phyloP scores from a whole-genome alignment of 2,329 filamentous ascomycete species.

The Didymella keratinophila region DNA sequence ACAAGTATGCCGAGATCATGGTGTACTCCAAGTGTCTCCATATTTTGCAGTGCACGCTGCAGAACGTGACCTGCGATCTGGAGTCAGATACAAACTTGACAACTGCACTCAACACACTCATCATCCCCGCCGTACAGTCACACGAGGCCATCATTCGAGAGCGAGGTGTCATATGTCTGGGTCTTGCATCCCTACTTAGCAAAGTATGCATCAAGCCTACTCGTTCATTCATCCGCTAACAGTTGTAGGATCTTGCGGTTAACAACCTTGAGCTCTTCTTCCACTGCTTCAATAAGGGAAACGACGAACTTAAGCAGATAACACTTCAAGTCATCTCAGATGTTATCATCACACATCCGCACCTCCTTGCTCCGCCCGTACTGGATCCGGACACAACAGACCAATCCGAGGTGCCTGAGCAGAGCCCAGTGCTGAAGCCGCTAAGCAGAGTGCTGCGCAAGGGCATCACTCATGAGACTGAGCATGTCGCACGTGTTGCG shows the following conservation, averaged over 20 bases:
- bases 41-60: slow-evolving; percentile 96
- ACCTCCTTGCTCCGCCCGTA: slow-evolving; percentile 71
- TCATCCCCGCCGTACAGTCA: slow-evolving; percentile 92
- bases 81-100: slow-evolving; percentile 92
- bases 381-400: slow-evolving; percentile 50
- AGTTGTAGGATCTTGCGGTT: slow-evolving; percentile 74
- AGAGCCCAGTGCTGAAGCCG: slow-evolving; percentile 60
- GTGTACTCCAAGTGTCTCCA: slow-evolving; percentile 98
- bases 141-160: slow-evolving; percentile 93
- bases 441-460: slow-evolving; percentile 87
- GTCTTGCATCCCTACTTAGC: slow-evolving; percentile 89
- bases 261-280: slow-evolving; percentile 94
- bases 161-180: slow-evolving; percentile 85
- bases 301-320: slow-evolving; percentile 87
- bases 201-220: slow-evolving; percentile 60
- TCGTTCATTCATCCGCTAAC: slow-evolving; percentile 9
- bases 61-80: slow-evolving; percentile 87
- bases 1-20: slow-evolving; percentile 86
- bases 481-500: slow-evolving; percentile 80
- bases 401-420: slow-evolving; percentile 43
- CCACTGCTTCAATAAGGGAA: slow-evolving; percentile 93
- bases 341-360: slow-evolving; percentile 87
- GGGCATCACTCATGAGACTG: slow-evolving; percentile 71
- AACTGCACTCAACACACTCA: slow-evolving; percentile 96
- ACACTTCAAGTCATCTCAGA: slow-evolving; percentile 92